Evolutionary conservation across 1,284 basidiomycete species (phyloP).

Genomic region (Boletus sp.): DNA sequence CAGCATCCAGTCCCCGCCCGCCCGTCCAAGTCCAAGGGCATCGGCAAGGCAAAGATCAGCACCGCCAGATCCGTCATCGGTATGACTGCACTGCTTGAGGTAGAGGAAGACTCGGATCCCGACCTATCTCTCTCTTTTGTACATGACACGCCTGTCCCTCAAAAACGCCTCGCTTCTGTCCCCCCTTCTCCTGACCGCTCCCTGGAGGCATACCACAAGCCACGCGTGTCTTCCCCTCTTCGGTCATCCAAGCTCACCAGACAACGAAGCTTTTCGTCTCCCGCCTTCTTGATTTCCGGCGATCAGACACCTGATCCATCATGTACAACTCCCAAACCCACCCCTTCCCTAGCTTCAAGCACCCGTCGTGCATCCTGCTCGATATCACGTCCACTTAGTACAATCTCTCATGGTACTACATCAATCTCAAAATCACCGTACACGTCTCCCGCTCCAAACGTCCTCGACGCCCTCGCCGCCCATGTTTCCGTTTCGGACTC

Average conservation of each 20-base stretch:
- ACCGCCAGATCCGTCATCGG: conserved; percentile 46
- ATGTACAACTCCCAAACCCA: background rate
- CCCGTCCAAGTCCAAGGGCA: conserved; percentile 18
- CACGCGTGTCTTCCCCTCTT: conserved; percentile 28
- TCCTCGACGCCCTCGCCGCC: conserved; percentile 32
- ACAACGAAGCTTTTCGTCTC: conserved; percentile 31
- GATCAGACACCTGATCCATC: conserved; percentile 8
- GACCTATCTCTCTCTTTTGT: conserved; percentile 15
- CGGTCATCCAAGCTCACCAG: conserved; percentile 24
- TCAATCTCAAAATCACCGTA: conserved; percentile 33
- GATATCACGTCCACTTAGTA: conserved; percentile 16
- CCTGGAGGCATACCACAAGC: conserved; percentile 16
- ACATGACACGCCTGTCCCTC: conserved; percentile 6
- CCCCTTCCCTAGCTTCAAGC: conserved; percentile 8
- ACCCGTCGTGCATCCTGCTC: conserved; percentile 12
- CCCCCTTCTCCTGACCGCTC: conserved; percentile 9
- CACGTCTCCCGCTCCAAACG: conserved; percentile 30
- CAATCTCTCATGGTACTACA: conserved; percentile 10
- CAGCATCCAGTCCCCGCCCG: conserved; percentile 12
- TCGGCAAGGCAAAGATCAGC: conserved; percentile 30
- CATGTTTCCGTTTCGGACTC: conserved; percentile 30
- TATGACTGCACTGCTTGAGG: conserved; percentile 55
- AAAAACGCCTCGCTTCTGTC: conserved; percentile 17
- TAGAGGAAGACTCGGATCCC: conserved; percentile 45
- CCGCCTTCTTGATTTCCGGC: conserved; percentile 11